Evolutionary conservation across 163 green algal genomes (phyloP).

Genomic region (Chlorella variabilis): DNA sequence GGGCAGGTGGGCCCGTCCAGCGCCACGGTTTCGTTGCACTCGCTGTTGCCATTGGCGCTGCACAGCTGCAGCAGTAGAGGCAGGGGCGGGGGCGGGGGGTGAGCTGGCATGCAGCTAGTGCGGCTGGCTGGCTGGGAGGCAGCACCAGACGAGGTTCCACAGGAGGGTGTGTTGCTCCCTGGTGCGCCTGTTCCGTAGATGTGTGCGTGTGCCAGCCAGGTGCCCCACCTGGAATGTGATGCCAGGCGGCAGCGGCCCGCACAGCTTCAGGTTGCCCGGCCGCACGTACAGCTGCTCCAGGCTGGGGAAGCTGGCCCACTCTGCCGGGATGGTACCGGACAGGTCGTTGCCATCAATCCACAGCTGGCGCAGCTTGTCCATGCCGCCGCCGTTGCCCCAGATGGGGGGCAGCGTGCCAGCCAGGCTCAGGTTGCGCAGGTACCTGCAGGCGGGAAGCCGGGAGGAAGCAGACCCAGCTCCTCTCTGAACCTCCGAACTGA

Average conservation of each 20-base stretch:
- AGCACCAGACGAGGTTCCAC: no score
- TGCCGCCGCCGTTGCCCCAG: conserved; percentile 23
- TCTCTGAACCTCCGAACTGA: no score
- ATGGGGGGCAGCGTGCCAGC: conserved; percentile 8
- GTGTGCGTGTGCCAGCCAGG: no score
- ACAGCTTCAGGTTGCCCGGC: conserved; percentile 7
- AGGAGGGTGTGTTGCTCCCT: no score
- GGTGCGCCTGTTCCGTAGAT: no score
- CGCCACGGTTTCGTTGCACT: conserved; percentile 12
- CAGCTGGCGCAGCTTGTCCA: conserved; percentile 16
- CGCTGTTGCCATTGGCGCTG: neutral
- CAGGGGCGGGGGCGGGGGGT: neutral
- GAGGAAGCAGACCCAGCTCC: no score
- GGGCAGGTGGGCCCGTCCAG: conserved; percentile 21
- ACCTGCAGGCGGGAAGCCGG: conserved; percentile 1
- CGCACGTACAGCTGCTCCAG: conserved; percentile 15
- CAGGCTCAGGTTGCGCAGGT: conserved; percentile 8
- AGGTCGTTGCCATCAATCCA: conserved; percentile 30
- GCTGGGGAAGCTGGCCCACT: neutral
- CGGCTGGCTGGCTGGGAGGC: no score
- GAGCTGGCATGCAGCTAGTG: no score
- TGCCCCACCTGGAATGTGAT: conserved; percentile 6
- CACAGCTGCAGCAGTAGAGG: conserved; percentile 16
- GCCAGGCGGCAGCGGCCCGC: neutral
- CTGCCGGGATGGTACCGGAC: conserved; percentile 15